Percentiles rank a stretch among this genome's conserved stretches.
Evolutionary conservation across 192 early-diverging fungal species (phyloP).

Genomic region (Coemansia erecta): DNA sequence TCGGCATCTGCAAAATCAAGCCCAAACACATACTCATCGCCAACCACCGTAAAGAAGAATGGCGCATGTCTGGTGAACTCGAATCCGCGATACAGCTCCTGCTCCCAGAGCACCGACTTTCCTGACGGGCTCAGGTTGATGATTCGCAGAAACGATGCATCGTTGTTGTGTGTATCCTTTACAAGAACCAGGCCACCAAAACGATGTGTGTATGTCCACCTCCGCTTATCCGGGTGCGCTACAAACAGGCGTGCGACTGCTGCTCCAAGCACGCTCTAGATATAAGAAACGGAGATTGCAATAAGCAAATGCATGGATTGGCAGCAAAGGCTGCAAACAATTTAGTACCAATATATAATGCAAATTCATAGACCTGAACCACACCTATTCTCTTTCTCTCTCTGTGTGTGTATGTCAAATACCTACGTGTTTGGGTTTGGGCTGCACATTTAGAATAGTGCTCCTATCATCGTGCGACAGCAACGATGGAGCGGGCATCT

Average conservation of each 20-base stretch:
- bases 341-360: neutral
- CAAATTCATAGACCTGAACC: neutral
- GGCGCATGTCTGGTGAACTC: slow-evolving; percentile 60
- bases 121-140: slow-evolving; percentile 59
- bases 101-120: slow-evolving; percentile 72
- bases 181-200: slow-evolving; percentile 70
- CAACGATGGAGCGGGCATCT: slow-evolving; percentile 65
- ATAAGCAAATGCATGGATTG: slow-evolving; percentile 16
- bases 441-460: slow-evolving; percentile 62
- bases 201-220: slow-evolving; percentile 68
- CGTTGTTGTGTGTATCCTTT: slow-evolving; percentile 60
- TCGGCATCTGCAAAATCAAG: slow-evolving; percentile 70
- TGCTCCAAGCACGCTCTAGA: slow-evolving; percentile 75
- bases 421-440: slow-evolving; percentile 58
- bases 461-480: slow-evolving; percentile 64
- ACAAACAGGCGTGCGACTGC: slow-evolving; percentile 74
- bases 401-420: neutral
- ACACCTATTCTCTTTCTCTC: neutral
- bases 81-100: slow-evolving; percentile 75
- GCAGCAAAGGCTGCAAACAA: neutral
- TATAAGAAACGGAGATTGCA: slow-evolving; percentile 1
- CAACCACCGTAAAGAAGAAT: slow-evolving; percentile 71
- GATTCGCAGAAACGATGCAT: slow-evolving; percentile 65
- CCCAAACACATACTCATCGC: slow-evolving; percentile 66
- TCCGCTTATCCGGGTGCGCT: slow-evolving; percentile 61